These are phyloP conservation scores for Trichoderma sp. DNA, from an alignment of 2,329 filamentous ascomycete species.

Conservation along the genomic window DNA sequence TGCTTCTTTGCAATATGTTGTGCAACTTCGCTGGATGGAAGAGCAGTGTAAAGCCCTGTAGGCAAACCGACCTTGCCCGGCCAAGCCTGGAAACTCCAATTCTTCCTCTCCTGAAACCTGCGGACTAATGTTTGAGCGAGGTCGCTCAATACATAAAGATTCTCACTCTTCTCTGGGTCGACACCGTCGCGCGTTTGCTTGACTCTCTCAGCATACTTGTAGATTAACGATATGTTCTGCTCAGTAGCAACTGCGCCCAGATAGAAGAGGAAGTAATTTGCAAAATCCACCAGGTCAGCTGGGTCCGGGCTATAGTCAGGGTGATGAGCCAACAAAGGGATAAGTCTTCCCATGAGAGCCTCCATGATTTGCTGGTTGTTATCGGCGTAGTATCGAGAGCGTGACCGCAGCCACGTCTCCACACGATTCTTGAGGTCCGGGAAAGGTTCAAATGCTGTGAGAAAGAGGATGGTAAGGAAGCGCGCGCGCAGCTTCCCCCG, in stretches of 20 bases:
- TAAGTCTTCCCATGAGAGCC: constrained; percentile 73
- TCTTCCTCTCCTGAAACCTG: constrained; percentile 80
- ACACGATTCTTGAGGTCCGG: constrained; percentile 69
- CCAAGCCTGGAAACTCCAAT: constrained; percentile 82
- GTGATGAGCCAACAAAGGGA: constrained; percentile 89
- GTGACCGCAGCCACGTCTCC: constrained; percentile 85
- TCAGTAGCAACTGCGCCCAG: constrained; percentile 78
- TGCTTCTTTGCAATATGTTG: constrained; percentile 84
- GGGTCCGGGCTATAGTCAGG: constrained; percentile 74
- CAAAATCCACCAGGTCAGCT: constrained; percentile 74
- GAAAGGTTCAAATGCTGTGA: constrained; percentile 87
- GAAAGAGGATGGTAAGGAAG: constrained; percentile 87
- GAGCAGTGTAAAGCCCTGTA: constrained; percentile 69
- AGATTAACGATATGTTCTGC: constrained; percentile 83
- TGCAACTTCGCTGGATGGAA: constrained; percentile 74
- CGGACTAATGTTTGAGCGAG: constrained; percentile 79
- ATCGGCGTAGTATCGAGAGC: constrained; percentile 63
- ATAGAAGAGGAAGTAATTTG: constrained; percentile 88
- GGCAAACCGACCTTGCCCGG: constrained; percentile 79
- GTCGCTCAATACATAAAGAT: constrained; percentile 84
- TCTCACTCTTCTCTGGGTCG: constrained; percentile 63
- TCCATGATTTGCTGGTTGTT: constrained; percentile 69
- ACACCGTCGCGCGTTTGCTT: constrained; percentile 87
- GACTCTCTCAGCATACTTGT: constrained; percentile 86
- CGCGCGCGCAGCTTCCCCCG: constrained; percentile 66